A percentile compares a stretch with the other conserved stretches of the same genome.
phyloP scores from a whole-genome alignment of 148 eudicot genomes.

The Dysphania ambrosioides region DNA sequence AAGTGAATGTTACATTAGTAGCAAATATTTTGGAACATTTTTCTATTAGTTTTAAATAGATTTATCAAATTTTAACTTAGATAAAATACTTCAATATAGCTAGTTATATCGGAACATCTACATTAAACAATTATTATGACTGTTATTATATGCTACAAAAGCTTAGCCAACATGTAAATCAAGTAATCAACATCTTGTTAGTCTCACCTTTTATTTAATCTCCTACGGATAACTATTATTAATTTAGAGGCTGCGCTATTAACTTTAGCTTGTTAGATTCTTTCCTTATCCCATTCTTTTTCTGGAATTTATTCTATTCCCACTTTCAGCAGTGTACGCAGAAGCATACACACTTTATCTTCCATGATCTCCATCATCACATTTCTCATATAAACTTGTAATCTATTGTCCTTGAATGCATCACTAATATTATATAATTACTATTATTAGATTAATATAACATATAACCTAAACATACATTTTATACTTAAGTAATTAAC shows the following conservation, averaged over 20 bases:
- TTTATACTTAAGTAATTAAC: too few species aligned
- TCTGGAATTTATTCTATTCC: slow-evolving; percentile 41
- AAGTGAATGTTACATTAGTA: too few species aligned
- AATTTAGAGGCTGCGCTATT: slow-evolving; percentile 5
- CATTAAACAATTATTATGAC: background rate
- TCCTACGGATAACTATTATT: background rate
- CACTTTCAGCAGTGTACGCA: slow-evolving; percentile 26
- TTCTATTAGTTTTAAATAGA: too few species aligned
- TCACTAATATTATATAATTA: too few species aligned
- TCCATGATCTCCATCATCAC: slow-evolving; percentile 2
- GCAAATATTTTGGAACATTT: too few species aligned
- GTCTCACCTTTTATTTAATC: background rate
- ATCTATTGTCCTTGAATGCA: background rate
- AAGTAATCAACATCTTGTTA: background rate
- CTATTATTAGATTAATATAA: too few species aligned
- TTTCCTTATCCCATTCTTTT: slow-evolving; percentile 25
- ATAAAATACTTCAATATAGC: background rate
- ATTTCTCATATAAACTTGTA: slow-evolving; percentile 1
- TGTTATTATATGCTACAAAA: too few species aligned
- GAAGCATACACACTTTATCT: slow-evolving; percentile 19
- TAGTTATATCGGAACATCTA: background rate
- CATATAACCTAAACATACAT: too few species aligned
- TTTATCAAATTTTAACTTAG: too few species aligned
- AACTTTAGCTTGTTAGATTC: too few species aligned
- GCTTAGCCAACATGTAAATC: background rate